Evolutionary conservation across 225 moss, liverwort and hornwort species (phyloP).

Genomic region (Antitrichia curtipendula): DNA sequence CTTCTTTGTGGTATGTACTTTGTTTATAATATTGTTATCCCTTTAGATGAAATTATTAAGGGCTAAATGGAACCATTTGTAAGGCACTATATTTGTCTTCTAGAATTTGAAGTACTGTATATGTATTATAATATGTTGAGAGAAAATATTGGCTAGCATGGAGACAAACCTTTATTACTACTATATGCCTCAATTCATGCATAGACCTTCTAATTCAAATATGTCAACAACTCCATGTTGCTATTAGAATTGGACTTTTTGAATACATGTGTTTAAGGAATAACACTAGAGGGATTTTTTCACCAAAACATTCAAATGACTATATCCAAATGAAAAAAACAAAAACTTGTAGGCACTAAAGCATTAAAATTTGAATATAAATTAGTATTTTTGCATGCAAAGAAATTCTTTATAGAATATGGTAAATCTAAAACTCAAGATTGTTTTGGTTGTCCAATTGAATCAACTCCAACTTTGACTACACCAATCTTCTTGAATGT

Average conservation of each 20-base stretch:
- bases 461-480: neutral
- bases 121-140: neutral
- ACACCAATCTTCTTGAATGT: neutral
- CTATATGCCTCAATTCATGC: neutral
- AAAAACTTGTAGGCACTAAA: too few species aligned
- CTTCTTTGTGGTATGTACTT: neutral
- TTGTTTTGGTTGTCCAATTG: neutral
- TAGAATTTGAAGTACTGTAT: neutral
- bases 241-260: fast-evolving
- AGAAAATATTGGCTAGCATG: neutral
- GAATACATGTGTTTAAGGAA: neutral
- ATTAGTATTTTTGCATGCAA: neutral
- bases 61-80: neutral
- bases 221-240: neutral
- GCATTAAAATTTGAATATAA: fast-evolving
- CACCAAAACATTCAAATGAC: neutral
- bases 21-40: too few species aligned
- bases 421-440: neutral
- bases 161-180: neutral
- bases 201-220: neutral
- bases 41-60: too few species aligned
- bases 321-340: too few species aligned
- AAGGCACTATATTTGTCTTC: neutral
- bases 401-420: neutral
- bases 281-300: neutral